A percentile compares a stretch with the other conserved stretches of the same genome.
These are phyloP conservation scores for Umbellularia californica DNA, from an alignment of 164 flowering plant genomes.

Conservation along the genomic window DNA sequence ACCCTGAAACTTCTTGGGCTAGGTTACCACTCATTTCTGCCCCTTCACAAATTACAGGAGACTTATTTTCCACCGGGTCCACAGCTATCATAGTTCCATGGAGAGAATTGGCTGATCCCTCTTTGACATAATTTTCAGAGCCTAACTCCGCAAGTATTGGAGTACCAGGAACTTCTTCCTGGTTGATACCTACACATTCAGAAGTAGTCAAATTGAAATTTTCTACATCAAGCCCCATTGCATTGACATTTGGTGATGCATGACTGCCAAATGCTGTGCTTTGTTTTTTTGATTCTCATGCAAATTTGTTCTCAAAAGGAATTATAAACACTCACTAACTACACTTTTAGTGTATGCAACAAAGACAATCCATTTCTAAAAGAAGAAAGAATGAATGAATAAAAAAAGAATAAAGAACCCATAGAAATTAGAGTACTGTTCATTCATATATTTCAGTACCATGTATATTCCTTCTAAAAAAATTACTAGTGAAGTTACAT, in stretches of 20 bases:
- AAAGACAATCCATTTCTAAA: neutral
- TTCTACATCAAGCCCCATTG: neutral
- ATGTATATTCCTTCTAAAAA: too few species aligned
- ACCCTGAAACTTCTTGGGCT: neutral
- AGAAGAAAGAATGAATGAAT: too few species aligned
- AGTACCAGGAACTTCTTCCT: neutral
- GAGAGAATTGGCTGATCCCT: neutral
- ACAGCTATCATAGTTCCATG: neutral
- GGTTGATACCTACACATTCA: neutral
- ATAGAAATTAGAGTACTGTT: too few species aligned
- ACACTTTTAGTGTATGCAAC: neutral
- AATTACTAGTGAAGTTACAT: too few species aligned
- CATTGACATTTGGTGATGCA: neutral
- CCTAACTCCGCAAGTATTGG: neutral
- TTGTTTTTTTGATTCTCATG: neutral
- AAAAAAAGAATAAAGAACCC: too few species aligned
- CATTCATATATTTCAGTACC: too few species aligned
- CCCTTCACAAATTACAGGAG: neutral
- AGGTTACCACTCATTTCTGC: neutral
- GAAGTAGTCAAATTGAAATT: neutral
- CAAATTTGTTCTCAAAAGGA: neutral
- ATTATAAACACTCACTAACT: neutral
- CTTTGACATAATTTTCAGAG: neutral
- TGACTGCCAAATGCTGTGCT: neutral
- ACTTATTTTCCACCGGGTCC: neutral